Percentiles rank a stretch among this genome's conserved stretches.
These are phyloP conservation scores for Exophiala dermatitidis DNA, from an alignment of 2,329 filamentous ascomycete species.

Conservation along the genomic window DNA sequence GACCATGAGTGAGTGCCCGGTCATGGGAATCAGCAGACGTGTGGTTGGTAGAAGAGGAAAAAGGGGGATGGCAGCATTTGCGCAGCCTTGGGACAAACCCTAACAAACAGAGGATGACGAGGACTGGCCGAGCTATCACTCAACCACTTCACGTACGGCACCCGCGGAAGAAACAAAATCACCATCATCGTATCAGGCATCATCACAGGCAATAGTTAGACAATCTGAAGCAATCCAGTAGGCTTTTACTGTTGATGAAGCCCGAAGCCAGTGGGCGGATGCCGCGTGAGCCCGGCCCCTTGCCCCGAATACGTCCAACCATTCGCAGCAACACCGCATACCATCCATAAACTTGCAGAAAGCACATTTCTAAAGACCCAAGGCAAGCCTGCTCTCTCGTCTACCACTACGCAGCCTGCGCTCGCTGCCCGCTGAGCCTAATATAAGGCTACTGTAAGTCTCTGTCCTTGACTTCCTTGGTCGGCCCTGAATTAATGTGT, in stretches of 20 bases:
- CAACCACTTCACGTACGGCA: no score
- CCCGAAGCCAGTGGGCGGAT: neutral
- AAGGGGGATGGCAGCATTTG: constrained; percentile 4
- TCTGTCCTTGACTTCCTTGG: neutral
- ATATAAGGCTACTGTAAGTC: constrained; percentile 21
- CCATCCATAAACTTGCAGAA: constrained; percentile 8
- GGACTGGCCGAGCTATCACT: no score
- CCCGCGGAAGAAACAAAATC: no score
- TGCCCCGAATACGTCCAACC: constrained; percentile 11
- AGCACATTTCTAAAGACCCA: constrained; percentile 4
- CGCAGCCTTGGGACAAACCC: constrained; percentile 11
- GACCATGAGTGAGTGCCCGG: no score
- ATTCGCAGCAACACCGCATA: neutral
- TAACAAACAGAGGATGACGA: no score
- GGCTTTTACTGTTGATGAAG: no score
- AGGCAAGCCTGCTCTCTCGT: constrained; percentile 4
- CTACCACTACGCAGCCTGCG: constrained; percentile 8
- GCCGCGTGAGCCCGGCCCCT: constrained; percentile 6
- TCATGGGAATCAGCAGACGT: no score
- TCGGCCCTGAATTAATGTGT: constrained; percentile 23
- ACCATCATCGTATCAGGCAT: no score
- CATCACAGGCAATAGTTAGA: no score
- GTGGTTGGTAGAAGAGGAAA: neutral
- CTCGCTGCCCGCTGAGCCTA: constrained; percentile 16
- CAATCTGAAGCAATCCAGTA: no score